Evolutionary conservation across 1,284 basidiomycete species (phyloP).

Genomic region (Athelia sp.): DNA sequence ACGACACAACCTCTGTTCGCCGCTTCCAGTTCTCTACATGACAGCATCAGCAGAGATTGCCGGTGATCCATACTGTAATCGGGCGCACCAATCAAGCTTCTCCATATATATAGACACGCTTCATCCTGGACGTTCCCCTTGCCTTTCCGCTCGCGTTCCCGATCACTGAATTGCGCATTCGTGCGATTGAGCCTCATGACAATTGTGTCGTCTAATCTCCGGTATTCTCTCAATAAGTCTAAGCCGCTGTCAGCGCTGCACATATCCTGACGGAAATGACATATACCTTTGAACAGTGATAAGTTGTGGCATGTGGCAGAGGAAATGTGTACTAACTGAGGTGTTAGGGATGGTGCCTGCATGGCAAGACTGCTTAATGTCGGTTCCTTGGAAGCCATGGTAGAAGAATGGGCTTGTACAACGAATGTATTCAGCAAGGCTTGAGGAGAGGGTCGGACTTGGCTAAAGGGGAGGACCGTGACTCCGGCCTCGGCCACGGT

Average conservation of each 20-base stretch:
- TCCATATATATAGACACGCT: conserved; percentile 79
- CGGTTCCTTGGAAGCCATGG: conserved; percentile 49
- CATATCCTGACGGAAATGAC: conserved; percentile 1
- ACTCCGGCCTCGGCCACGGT: too few relatives aligned
- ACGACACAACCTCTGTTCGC: conserved; percentile 72
- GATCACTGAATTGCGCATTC: conserved; percentile 74
- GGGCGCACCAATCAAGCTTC: conserved; percentile 78
- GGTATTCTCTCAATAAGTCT: conserved; percentile 86
- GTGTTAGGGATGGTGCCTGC: conserved; percentile 53
- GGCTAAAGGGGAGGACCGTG: too few relatives aligned
- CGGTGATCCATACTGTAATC: conserved; percentile 9
- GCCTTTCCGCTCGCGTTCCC: conserved; percentile 42
- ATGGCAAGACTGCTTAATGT: conserved; percentile 63
- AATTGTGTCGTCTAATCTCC: conserved; percentile 80
- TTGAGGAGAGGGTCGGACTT: too few relatives aligned
- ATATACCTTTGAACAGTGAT: conserved; percentile 76
- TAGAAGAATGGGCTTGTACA: not conserved
- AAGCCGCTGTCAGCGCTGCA: conserved; percentile 6
- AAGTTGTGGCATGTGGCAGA: conserved; percentile 75
- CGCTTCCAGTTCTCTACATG: conserved; percentile 77
- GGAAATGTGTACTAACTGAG: conserved; percentile 61
- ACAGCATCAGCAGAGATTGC: conserved; percentile 7
- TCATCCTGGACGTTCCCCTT: conserved; percentile 58
- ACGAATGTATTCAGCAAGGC: too few relatives aligned
- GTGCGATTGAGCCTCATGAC: conserved; percentile 83